phyloP scores from a whole-genome alignment of 768 basidiomycete genomes.

The Pleurotus eryngii region DNA sequence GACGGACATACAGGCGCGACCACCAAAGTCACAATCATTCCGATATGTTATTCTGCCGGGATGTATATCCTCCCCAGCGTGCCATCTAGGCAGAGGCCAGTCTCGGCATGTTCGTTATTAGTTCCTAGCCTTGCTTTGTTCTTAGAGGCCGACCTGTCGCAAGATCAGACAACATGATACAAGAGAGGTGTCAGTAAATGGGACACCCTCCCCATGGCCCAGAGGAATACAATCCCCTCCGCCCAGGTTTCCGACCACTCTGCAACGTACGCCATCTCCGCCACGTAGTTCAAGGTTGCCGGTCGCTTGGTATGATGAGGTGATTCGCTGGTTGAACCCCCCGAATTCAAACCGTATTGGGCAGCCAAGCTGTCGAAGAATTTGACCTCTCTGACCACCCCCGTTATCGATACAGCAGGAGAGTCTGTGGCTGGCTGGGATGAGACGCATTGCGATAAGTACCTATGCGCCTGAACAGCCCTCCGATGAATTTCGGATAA shows the following conservation, averaged over 20 bases:
- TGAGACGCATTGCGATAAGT: slow-evolving; percentile 36
- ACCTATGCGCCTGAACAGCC: slow-evolving; percentile 60
- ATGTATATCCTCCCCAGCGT: no score
- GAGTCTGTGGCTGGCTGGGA: slow-evolving; percentile 34
- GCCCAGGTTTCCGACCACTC: slow-evolving; percentile 39
- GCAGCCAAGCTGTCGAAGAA: slow-evolving; percentile 58
- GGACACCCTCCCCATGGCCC: slow-evolving; percentile 74
- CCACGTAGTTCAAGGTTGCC: slow-evolving; percentile 66
- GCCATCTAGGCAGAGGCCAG: no score
- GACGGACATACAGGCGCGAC: no score
- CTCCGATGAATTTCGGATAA: slow-evolving; percentile 69
- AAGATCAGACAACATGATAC: not conserved
- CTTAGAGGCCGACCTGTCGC: no score
- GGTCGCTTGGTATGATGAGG: slow-evolving; percentile 62
- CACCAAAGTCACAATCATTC: no score
- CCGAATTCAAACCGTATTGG: slow-evolving; percentile 42
- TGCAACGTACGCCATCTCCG: slow-evolving; percentile 61
- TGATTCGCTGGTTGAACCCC: slow-evolving; percentile 49
- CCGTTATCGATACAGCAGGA: slow-evolving; percentile 43
- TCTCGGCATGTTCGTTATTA: no score
- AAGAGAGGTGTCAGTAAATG: not conserved
- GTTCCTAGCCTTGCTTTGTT: no score
- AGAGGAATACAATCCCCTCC: slow-evolving; percentile 69
- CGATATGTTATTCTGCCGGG: no score
- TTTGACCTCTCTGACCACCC: slow-evolving; percentile 50